A percentile compares a stretch with the other conserved stretches of the same genome.
Conservation (phyloP, 2,329 filamentous ascomycete species). For the Penicillium brasilianum region DNA sequence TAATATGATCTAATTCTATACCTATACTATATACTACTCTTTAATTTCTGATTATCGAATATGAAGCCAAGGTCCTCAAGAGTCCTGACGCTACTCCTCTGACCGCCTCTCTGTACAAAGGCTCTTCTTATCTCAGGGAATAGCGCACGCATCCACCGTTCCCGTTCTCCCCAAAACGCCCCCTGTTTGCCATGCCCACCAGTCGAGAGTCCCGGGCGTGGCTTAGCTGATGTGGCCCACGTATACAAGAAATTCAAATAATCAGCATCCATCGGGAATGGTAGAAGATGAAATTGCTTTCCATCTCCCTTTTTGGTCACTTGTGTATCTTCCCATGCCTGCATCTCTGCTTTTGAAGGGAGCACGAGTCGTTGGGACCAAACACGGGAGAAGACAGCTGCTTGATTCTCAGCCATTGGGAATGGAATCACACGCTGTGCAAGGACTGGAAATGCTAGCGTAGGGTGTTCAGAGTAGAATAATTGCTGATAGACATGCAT, state of each 20-base stretch:
- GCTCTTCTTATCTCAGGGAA: constrained; percentile 72
- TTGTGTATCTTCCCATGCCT: constrained; percentile 64
- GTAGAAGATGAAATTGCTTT: constrained; percentile 59
- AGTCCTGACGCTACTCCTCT: constrained; percentile 61
- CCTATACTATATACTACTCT: neutral
- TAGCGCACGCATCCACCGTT: constrained; percentile 73
- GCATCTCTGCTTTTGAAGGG: constrained; percentile 69
- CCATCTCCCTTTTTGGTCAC: constrained; percentile 53
- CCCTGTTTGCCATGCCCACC: constrained; percentile 66
- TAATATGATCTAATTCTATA: neutral
- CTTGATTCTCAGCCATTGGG: constrained; percentile 77
- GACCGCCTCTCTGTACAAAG: constrained; percentile 70
- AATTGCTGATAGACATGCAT: constrained; percentile 78
- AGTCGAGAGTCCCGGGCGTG: constrained; percentile 48
- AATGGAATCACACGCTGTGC: constrained; percentile 89
- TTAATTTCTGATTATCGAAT: constrained; percentile 51
- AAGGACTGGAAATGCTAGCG: constrained; percentile 75
- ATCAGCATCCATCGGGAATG: constrained; percentile 55
- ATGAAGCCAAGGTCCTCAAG: constrained; percentile 75
- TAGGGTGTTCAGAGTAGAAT: constrained; percentile 76
- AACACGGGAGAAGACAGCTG: constrained; percentile 74
- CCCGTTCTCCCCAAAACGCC: constrained; percentile 71
- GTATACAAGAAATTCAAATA: constrained; percentile 52
- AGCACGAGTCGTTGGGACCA: constrained; percentile 74
- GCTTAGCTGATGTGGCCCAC: constrained; percentile 47